A percentile compares a stretch with the other conserved stretches of the same genome.
Conservation (phyloP, 192 early-diverging fungal species). For the Lunasporangiospora selenospora region DNA sequence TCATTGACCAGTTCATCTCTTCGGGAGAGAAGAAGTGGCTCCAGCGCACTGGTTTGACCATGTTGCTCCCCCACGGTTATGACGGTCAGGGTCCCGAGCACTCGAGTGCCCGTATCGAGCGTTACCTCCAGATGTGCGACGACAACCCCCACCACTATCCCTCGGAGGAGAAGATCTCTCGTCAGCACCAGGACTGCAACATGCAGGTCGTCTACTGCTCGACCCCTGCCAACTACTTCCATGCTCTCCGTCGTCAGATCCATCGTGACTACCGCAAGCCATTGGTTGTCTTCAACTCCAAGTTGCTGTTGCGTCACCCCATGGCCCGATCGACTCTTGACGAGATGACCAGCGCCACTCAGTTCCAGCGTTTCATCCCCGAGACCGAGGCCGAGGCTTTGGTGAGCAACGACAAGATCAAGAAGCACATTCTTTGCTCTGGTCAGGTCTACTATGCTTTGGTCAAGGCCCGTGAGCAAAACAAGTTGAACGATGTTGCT, state of each 20-base stretch:
- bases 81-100: slow-evolving; percentile 99
- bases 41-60: slow-evolving; percentile 92
- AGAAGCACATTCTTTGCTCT: slow-evolving; percentile 92
- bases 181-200: slow-evolving; percentile 98
- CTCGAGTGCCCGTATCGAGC: slow-evolving; percentile 94
- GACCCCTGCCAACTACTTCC: slow-evolving; percentile 99
- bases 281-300: slow-evolving; percentile 78
- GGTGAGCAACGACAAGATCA: slow-evolving; percentile 84
- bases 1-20: slow-evolving; percentile 97
- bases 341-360: slow-evolving; percentile 82
- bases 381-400: slow-evolving; percentile 86
- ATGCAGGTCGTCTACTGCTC: slow-evolving; percentile 97
- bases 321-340: slow-evolving; percentile 83
- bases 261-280: slow-evolving; percentile 98
- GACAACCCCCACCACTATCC: slow-evolving; percentile 91
- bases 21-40: slow-evolving; percentile 99
- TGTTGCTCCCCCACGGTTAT: slow-evolving; percentile 97
- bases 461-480: slow-evolving; percentile 85
- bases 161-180: slow-evolving; percentile 75
- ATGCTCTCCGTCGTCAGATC: slow-evolving; percentile 93
- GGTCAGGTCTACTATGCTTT: slow-evolving; percentile 98
- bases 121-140: slow-evolving; percentile 95
- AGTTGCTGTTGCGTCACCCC: slow-evolving; percentile 93
- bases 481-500: slow-evolving; percentile 88
- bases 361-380: slow-evolving; percentile 93